Base-by-base conservation (phyloP, 163 green algal genomes). In the Volvox carteri region DNA sequence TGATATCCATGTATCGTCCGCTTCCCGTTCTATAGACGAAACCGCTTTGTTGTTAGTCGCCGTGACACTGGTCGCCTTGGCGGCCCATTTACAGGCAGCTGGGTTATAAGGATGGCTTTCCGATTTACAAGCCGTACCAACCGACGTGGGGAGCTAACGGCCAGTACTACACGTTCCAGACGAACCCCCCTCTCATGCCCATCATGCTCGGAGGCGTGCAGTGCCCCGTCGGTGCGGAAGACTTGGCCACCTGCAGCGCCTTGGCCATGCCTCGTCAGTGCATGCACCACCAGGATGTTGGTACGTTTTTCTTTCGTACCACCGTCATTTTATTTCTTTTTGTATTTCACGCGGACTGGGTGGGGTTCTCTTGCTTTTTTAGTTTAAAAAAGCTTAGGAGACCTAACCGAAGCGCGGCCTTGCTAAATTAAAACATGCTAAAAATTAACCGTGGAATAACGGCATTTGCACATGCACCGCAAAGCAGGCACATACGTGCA, bases 131-230 rank as follows among this genome's bases (percentile, higher is more conserved):
- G 28, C 44, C 74, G 44, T 65, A 62, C 44, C 5, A 39, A 8
- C 74, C 74, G 11, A 41, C 46, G 44, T 81, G 16, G 9, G 74
- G 35, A 44, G 44, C 44, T 9, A 81, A 81, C 74, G 74, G 74
- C 19, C 44, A 56, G 74, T 67, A 81, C 74, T 81, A 81, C 74
- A 46, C 74, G 21, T 81, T 81, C 44, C 21, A 8, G 46, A 4
- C 74, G 1, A 62, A 81, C 46, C 14, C 44, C 1, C 44, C 21
- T 5, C 19, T 30, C 18, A 65, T 81, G 74, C 74, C 74, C n/a
- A 44, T 65, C 21, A 28, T 50, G 74, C 25, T 81, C 14, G 21
- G 19, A 23, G 39, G 9, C 39, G 37, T 78, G 9, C 70, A 54
- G 23, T 78, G 70, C 12, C 70, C 70, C 16, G 8, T 5, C 8